Evolutionary conservation across 306 rosid species (phyloP).

Genomic region (Cucumis melo): DNA sequence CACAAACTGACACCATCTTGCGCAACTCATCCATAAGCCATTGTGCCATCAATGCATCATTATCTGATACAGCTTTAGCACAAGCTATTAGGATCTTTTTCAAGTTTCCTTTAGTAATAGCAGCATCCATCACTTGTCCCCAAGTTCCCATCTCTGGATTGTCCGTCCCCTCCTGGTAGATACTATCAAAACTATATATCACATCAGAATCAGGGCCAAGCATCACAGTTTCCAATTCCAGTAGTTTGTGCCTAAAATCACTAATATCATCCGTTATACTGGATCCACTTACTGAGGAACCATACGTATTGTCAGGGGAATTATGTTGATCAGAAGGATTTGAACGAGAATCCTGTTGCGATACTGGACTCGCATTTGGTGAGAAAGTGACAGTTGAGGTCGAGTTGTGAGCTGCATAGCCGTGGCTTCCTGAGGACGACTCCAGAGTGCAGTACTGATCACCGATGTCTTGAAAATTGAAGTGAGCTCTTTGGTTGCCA

Average conservation of each 20-base stretch:
- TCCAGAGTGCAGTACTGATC: constrained; percentile 69
- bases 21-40: constrained; percentile 72
- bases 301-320: constrained; percentile 49
- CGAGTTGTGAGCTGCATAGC: constrained; percentile 28
- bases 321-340: constrained; percentile 34
- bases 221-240: constrained; percentile 80
- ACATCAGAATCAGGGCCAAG: constrained; percentile 63
- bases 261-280: constrained; percentile 56
- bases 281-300: constrained; percentile 67
- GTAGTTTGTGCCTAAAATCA: constrained; percentile 62
- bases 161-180: constrained; percentile 27
- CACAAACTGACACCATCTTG: constrained; percentile 78
- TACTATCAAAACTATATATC: constrained; percentile 37
- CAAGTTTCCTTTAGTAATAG: constrained; percentile 50
- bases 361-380: constrained; percentile 51
- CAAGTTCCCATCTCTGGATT: constrained; percentile 49
- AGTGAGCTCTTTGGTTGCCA: constrained; percentile 31
- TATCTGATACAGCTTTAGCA: constrained; percentile 67
- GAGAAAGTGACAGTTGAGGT: constrained; percentile 61
- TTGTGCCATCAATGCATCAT: constrained; percentile 49
- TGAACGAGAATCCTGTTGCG: constrained; percentile 57
- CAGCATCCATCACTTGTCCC: constrained; percentile 59
- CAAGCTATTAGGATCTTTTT: constrained; percentile 55
- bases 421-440: constrained; percentile 47
- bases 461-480: constrained; percentile 22